Evolutionary conservation across 2,329 filamentous ascomycete species (phyloP).

Genomic region (Talaromyces marneffei): DNA sequence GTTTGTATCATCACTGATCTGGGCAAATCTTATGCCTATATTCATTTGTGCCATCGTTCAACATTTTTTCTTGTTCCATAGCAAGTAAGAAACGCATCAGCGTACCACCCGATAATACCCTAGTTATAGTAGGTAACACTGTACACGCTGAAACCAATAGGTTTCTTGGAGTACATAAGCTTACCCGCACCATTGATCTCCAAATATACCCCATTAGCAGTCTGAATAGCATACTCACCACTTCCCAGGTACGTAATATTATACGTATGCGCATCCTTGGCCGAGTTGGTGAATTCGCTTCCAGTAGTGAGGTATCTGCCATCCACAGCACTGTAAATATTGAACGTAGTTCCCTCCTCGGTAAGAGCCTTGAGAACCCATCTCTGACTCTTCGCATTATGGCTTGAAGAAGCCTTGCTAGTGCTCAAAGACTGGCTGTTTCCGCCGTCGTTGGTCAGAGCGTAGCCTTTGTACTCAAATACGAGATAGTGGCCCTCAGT

Average conservation of each 20-base stretch:
- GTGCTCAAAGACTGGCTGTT: neutral
- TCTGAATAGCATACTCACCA: constrained; percentile 8
- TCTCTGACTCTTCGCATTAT: neutral
- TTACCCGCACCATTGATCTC: neutral
- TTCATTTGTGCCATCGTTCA: neutral
- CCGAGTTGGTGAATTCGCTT: neutral
- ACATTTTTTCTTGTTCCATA: neutral
- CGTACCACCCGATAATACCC: neutral
- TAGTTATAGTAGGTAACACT: constrained; percentile 9
- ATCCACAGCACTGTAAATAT: constrained; percentile 4
- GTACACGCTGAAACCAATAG: neutral
- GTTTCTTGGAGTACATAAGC: neutral
- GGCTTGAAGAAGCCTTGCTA: neutral
- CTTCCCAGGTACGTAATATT: constrained; percentile 8
- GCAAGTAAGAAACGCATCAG: too few relatives aligned
- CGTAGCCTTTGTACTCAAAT: constrained; percentile 43
- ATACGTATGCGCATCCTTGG: neutral
- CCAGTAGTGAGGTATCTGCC: neutral
- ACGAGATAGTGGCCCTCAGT: constrained; percentile 53
- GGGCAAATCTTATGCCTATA: neutral
- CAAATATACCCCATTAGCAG: constrained; percentile 2
- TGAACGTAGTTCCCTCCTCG: neutral
- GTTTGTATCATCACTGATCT: neutral
- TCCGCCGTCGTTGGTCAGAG: constrained; percentile 32
- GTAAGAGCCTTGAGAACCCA: neutral